phyloP scores from a whole-genome alignment of 83 land plant species.

The Isoetes engelmannii region DNA sequence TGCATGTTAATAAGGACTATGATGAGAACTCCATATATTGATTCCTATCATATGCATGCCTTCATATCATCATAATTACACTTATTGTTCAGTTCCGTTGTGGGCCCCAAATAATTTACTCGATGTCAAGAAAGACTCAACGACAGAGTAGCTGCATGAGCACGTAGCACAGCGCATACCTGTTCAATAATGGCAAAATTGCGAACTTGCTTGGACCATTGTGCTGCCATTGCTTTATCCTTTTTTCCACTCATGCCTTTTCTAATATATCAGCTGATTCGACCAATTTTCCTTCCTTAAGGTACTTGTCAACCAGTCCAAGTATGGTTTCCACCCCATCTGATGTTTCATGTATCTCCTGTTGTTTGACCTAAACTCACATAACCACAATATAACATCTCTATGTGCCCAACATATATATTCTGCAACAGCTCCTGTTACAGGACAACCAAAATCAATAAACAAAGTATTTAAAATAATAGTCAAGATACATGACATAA shows the following conservation, averaged over 20 bases:
- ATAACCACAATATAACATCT: no score
- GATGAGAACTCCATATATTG: no score
- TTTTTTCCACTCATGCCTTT: slow-evolving; percentile 54
- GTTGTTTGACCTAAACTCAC: background rate
- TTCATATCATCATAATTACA: no score
- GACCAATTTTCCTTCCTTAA: slow-evolving; percentile 54
- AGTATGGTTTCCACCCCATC: slow-evolving; percentile 68
- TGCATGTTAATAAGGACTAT: no score
- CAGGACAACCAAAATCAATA: no score
- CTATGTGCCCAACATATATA: background rate
- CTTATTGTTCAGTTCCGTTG: no score
- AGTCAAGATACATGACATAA: no score
- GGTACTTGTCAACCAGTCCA: slow-evolving; percentile 44
- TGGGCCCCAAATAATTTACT: no score
- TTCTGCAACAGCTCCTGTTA: no score
- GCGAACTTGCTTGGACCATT: slow-evolving; percentile 64
- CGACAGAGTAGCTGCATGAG: slow-evolving; percentile 55
- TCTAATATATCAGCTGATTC: slow-evolving; percentile 72
- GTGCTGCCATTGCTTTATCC: slow-evolving; percentile 44
- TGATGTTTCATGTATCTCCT: background rate
- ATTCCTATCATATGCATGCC: no score
- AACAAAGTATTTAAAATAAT: no score
- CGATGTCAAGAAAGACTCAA: slow-evolving; percentile 35
- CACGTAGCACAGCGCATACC: slow-evolving; percentile 54
- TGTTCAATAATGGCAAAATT: slow-evolving; percentile 67